A percentile compares a stretch with the other conserved stretches of the same genome.
Conservation (phyloP, 2,329 filamentous ascomycete genomes). For the Leptographium flavum region DNA sequence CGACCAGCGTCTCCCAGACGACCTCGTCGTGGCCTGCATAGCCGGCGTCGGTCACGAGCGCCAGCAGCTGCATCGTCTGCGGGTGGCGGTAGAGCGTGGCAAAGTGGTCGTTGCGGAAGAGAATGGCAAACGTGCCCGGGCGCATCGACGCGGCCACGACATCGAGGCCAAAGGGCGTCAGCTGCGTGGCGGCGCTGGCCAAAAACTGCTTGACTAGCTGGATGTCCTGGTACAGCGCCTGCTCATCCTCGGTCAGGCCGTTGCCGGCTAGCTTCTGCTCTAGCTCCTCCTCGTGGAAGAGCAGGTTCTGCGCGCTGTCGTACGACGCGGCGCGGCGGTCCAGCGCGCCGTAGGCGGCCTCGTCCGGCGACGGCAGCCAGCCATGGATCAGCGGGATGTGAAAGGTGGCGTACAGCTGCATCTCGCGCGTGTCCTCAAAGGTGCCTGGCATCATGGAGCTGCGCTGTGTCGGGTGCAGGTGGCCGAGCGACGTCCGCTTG, state of each 20-base stretch:
- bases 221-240: slow-evolving; percentile 70
- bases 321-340: slow-evolving; percentile 66
- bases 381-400: slow-evolving; percentile 81
- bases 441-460: slow-evolving; percentile 45
- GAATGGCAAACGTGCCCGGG: slow-evolving; percentile 71
- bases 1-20: slow-evolving; percentile 87
- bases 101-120: slow-evolving; percentile 97
- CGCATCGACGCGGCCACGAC: slow-evolving; percentile 55
- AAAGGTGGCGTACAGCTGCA: slow-evolving; percentile 85
- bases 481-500: slow-evolving; percentile 36
- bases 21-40: slow-evolving; percentile 81
- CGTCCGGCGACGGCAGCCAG: slow-evolving; percentile 63
- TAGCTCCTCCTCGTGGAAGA: slow-evolving; percentile 80
- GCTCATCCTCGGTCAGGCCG: slow-evolving; percentile 57
- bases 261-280: slow-evolving; percentile 52
- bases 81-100: slow-evolving; percentile 87
- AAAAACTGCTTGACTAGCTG: slow-evolving; percentile 73
- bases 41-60: slow-evolving; percentile 83
- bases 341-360: slow-evolving; percentile 56
- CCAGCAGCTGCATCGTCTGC: slow-evolving; percentile 57
- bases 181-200: slow-evolving; percentile 66
- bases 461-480: slow-evolving; percentile 36
- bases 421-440: slow-evolving; percentile 78
- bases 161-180: slow-evolving; percentile 69
- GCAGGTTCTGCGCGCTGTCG: slow-evolving; percentile 79